Evolutionary conservation across 2,329 filamentous ascomycete genomes (phyloP).

Genomic region (Monilinia fructicola): DNA sequence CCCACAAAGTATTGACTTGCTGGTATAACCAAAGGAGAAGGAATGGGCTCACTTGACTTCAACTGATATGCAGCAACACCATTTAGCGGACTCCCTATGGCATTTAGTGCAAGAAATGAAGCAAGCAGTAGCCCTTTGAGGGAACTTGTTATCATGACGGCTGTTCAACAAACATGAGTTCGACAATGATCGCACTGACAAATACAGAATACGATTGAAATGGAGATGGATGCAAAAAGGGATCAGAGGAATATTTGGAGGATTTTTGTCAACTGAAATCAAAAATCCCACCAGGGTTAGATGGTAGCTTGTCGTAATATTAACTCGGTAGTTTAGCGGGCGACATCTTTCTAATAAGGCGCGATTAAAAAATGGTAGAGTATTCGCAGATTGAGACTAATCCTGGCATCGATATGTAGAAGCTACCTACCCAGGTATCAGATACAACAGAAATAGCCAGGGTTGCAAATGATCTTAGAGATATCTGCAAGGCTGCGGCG

Average conservation of each 20-base stretch:
- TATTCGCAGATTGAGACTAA: neutral
- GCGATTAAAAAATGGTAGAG: neutral
- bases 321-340: neutral
- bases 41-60: neutral
- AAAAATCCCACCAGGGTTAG: neutral
- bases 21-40: conserved; percentile 28
- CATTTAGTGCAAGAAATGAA: conserved; percentile 13
- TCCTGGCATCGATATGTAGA: neutral
- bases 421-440: neutral
- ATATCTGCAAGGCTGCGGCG: conserved; percentile 10
- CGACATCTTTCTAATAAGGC: neutral
- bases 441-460: neutral
- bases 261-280: neutral
- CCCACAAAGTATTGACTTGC: conserved; percentile 32
- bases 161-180: conserved; percentile 19
- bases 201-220: neutral
- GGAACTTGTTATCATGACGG: conserved; percentile 20
- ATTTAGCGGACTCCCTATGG: neutral
- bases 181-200: neutral
- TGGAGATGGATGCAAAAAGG: neutral
- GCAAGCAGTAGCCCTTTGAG: conserved; percentile 13
- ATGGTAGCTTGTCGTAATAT: neutral
- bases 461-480: conserved; percentile 18
- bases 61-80: conserved; percentile 1
- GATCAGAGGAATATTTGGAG: neutral